Evolutionary conservation across 257 asterid genomes (phyloP), one percentile per base, ranked within the genome.

Genomic region (Hygrophila difformis): DNA sequence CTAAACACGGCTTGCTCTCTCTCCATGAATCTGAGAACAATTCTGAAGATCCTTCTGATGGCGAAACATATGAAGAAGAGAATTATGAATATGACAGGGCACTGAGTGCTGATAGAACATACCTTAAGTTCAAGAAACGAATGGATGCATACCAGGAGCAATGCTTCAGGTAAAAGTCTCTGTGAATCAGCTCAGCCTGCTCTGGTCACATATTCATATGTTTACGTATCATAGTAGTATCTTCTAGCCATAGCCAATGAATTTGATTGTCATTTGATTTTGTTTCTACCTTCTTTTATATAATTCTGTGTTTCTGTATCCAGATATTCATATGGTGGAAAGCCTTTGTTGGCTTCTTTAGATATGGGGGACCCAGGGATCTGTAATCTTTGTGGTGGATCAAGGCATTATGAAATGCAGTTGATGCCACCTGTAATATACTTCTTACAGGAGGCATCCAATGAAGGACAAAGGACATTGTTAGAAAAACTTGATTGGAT

Each of bases 41-140:
- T 55, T 47, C 46, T 34, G 77, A 70, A 58, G 79, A 66, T 69
- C 57, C 51, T 23, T 12, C 75, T 43, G 54, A 43, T 29, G 87
- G 56, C 42, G 93, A 78, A 70, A 65, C 45, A 13, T 88, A 78
- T 64, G 94, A 70, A 59, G 79, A 66, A 63, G 97, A 88, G 78
- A 76, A 47, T 18, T 88, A 88, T 18, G 97, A 88, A 57, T 79
- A 88, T 49, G 97, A 84, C 63, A 71, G 58, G 61, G 77, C 97
- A 59, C 55, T 74, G 61, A 68, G 65, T 57, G 97, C 93, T 19
- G 95, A 88, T 59, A 73, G 97, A 61, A 66, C 78, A 51, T 88
- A 78, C 68, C 93, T 88, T 34, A 88, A 84, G 78, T 88, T 88
- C 76, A 84, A 64, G 77, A 88, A 88, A 62, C 73, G 93, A 50